Percentiles rank a stretch among this genome's conserved stretches.
These are phyloP conservation scores for Venturiaceae sp. DNA, from an alignment of 2,329 filamentous ascomycete species.

Conservation along the genomic window DNA sequence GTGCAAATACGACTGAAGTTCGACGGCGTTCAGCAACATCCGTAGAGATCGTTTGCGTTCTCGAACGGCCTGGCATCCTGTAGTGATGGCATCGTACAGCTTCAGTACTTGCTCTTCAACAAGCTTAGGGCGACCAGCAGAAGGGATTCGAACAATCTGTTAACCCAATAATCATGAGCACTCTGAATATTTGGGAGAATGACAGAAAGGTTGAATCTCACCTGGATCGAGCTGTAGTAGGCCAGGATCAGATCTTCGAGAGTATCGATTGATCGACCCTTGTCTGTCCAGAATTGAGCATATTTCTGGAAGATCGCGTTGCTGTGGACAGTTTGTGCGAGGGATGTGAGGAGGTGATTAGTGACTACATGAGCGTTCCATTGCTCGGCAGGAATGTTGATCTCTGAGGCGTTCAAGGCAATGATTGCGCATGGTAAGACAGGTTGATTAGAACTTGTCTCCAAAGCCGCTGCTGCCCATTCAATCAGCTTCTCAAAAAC, in stretches of 20 bases:
- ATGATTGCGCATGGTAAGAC: conserved; percentile 45
- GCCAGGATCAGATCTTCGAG: conserved; percentile 37
- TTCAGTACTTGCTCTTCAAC: conserved; percentile 39
- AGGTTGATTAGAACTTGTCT: conserved; percentile 46
- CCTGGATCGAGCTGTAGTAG: conserved; percentile 39
- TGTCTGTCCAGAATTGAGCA: conserved; percentile 31
- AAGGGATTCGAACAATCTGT: conserved; percentile 35
- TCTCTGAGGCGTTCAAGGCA: conserved; percentile 38
- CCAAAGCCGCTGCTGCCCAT: conserved; percentile 40
- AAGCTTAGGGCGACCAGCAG: conserved; percentile 32
- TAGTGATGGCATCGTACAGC: conserved; percentile 33
- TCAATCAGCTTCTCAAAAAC: conserved; percentile 35
- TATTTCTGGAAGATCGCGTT: conserved; percentile 28
- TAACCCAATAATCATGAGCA: not conserved
- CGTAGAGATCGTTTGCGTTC: conserved; percentile 33
- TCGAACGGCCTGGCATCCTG: conserved; percentile 30
- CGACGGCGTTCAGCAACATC: conserved; percentile 36
- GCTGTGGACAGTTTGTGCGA: conserved; percentile 22
- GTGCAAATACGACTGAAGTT: conserved; percentile 38
- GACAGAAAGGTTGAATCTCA: conserved; percentile 8
- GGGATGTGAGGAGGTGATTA: conserved; percentile 24
- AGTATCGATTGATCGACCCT: conserved; percentile 30
- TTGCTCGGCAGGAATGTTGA: conserved; percentile 25
- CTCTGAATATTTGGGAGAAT: not conserved
- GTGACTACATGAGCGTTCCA: conserved; percentile 37